Evolutionary conservation across 1,139 yeast species (phyloP), one percentile per base, ranked within the genome.

Genomic region (Sugiyamaella castrensis): DNA sequence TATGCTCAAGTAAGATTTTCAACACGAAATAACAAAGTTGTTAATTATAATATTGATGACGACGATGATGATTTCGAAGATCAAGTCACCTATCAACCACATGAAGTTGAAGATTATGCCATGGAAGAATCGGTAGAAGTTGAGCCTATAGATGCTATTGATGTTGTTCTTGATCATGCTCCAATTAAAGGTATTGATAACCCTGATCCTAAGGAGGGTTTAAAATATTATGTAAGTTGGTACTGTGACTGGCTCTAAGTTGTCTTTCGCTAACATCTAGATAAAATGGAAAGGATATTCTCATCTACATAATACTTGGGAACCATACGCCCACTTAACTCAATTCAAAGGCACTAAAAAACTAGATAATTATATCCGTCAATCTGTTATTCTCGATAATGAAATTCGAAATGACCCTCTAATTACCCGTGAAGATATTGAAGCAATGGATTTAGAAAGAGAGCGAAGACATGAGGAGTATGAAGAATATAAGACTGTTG

Each of bases 241-340:
- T 70, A n/a, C n/a, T n/a, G n/a, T 32, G n/a, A 24, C 12, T 29
- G 26, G 37, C 13, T 27, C 24, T 8, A 9, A 19, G 24, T 3
- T 11, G 4, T 13, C 4, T n/a, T 11, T 35, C n/a, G 38, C 24
- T 19, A 19, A 19, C 24, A 19, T 19, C 5, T 70, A 81, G 57
- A 79, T 94, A 58, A 94, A 94, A 69, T 94, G 99, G 98, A 76
- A 79, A 26, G 87, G 80, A 47, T 76, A 82, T 53, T 87, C 97
- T 12, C 98, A 94, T 70, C 74, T 92, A 56, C 99, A 92, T 70
- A 92, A 92, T 65, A 84, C 96, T 1, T 94, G 98, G 98, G 96
- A 91, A 65, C 67, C 80, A 1, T 91, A 85, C 68, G 70, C 73
- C 8, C 73, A 74, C 5, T 70, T 91, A 46, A 71, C 69, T 24